phyloP scores from a whole-genome alignment of 495 filamentous ascomycete species.

The Tuber umbilicatum region DNA sequence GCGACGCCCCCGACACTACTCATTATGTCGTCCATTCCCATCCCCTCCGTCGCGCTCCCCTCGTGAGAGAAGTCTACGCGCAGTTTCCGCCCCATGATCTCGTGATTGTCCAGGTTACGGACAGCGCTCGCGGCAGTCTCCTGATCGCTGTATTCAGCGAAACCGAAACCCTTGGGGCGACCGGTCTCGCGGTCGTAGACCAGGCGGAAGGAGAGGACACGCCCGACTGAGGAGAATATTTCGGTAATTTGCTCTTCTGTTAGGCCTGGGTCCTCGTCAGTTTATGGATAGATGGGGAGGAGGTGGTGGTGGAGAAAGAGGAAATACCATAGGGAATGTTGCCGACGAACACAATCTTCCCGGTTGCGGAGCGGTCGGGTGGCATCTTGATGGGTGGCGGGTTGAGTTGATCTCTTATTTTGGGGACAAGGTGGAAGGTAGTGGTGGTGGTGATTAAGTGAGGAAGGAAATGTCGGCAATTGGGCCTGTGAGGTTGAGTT shows the following conservation, averaged over 20 bases:
- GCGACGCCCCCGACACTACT: neutral
- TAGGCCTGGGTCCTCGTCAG: conserved; percentile 54
- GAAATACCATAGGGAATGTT: conserved; percentile 67
- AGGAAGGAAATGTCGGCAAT: neutral
- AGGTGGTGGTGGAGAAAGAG: neutral
- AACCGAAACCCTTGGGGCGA: conserved; percentile 91
- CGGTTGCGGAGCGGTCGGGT: conserved; percentile 49
- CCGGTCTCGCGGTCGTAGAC: conserved; percentile 96
- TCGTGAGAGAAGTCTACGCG: conserved; percentile 94
- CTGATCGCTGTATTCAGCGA: conserved; percentile 82
- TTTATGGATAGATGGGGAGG: neutral
- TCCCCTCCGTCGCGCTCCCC: conserved; percentile 49
- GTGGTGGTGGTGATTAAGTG: neutral
- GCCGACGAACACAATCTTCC: conserved; percentile 72
- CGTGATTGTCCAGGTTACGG: conserved; percentile 90
- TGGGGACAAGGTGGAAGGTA: neutral
- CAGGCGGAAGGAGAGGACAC: conserved; percentile 84
- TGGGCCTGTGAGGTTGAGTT: neutral
- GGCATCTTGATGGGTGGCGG: conserved; percentile 46
- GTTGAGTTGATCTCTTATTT: neutral
- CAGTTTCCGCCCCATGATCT: conserved; percentile 90
- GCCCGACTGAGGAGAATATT: conserved; percentile 78
- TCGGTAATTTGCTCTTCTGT: conserved; percentile 92
- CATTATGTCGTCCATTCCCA: conserved; percentile 40
- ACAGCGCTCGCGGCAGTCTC: conserved; percentile 92